A percentile compares a stretch with the other conserved stretches of the same genome.
Conservation (phyloP, 2,329 filamentous ascomycete genomes). For the Colletotrichum sidae region DNA sequence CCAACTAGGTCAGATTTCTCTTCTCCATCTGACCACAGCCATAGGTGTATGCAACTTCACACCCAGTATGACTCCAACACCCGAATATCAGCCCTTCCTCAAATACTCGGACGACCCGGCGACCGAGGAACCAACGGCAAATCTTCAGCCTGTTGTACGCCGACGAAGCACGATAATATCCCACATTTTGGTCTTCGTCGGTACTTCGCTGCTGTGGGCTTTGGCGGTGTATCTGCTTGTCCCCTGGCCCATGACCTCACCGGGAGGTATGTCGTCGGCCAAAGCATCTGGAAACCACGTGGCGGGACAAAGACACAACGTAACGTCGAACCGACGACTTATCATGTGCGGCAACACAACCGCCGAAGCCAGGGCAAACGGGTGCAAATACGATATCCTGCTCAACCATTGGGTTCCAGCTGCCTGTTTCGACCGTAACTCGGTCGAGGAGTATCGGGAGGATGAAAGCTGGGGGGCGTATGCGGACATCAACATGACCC, state of each 20-base stretch:
- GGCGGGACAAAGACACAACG: conserved; percentile 34
- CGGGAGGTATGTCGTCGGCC: not conserved
- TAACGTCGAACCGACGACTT: conserved; percentile 37
- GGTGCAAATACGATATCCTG: conserved; percentile 42
- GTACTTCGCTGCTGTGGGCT: conserved; percentile 41
- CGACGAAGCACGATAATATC: conserved; percentile 31
- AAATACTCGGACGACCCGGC: conserved; percentile 38
- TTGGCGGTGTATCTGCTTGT: conserved; percentile 36
- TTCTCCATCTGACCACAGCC: conserved; percentile 12
- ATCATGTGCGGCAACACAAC: conserved; percentile 40
- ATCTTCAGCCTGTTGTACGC: conserved; percentile 10
- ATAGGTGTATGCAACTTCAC: conserved; percentile 19
- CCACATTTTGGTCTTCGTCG: conserved; percentile 37
- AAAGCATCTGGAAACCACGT: not conserved
- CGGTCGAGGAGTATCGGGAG: conserved; percentile 42
- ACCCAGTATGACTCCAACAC: conserved; percentile 33
- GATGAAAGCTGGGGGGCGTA: conserved; percentile 42
- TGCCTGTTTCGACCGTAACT: conserved; percentile 40
- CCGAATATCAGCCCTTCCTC: conserved; percentile 38
- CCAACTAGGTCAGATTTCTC: fast-evolving
- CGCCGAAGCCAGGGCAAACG: conserved; percentile 34
- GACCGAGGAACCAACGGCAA: conserved; percentile 28
- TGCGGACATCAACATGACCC: conserved; percentile 41
- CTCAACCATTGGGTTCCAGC: conserved; percentile 43
- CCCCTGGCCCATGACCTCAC: conserved; percentile 5